Evolutionary conservation across 805 yeast genomes (phyloP), one percentile per base, ranked within the genome.

Genomic region (Komagataella pseudopastoris): DNA sequence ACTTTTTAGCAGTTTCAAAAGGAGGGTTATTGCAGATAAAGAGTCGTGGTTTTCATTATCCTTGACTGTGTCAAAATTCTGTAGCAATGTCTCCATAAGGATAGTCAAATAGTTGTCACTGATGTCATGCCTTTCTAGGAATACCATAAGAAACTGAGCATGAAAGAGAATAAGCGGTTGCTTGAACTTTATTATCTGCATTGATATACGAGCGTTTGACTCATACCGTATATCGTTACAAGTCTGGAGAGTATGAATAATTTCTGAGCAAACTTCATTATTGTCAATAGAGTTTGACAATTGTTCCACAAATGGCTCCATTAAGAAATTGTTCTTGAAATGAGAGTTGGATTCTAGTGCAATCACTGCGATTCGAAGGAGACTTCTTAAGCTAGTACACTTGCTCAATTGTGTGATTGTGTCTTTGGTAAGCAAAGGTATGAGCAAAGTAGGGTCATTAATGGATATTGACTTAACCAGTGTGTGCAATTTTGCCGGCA

Each of bases 141-240:
- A 36, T 45, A 36, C 8, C 22, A 22, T 7, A 61, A 49, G 14
- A 58, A 47, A 14, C 54, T 51, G 4, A 60, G 23, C 12, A 51
- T 44, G 23, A 61, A 59, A 46, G 62, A 57, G 1, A 60, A 64
- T 48, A 23, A 63, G 59, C 14, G 49, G 46, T 4, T 49, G 44
- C 47, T 62, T 61, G 51, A 62, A 50, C 48, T 63, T 64, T 44
- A 60, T 60, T 49, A 59, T 60, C 45, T 64, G 69, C 51, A 65
- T 59, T 0, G 67, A 62, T 18, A 66, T 18, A 44, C 58, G 59
- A 18, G 62, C 53, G 45, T 63, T 64, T 14, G 58, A 59, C 6
- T 58, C 54, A 20, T 56, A 59, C 0, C 66, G 60, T 2, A 63
- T 57, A 53, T 66, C 67, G 18, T 57, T 49, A 6, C 62, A 57